These are phyloP conservation scores for Blastobotrys illinoisensis DNA, from an alignment of 1,139 yeast species.

Conservation along the genomic window DNA sequence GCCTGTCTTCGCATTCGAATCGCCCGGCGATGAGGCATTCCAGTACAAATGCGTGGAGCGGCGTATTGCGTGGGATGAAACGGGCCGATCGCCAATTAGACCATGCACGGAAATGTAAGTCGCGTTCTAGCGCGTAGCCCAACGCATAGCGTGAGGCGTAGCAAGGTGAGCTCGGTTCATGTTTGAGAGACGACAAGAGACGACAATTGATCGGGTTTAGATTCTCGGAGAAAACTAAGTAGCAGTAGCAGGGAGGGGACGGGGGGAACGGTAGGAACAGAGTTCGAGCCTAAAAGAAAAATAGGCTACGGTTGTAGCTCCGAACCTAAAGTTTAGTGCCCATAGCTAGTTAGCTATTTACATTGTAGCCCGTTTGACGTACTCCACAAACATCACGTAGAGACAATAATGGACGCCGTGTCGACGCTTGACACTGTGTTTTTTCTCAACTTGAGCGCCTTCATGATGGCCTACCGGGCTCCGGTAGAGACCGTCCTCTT, in stretches of 20 bases:
- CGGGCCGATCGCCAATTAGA: neutral
- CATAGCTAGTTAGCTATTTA: neutral
- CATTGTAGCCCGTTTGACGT: no score
- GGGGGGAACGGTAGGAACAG: no score
- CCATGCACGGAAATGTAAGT: neutral
- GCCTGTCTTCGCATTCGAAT: neutral
- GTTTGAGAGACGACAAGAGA: neutral
- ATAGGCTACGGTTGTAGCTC: no score
- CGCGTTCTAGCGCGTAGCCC: neutral
- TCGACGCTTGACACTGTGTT: constrained; percentile 16
- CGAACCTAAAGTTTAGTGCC: no score
- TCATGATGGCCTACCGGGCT: constrained; percentile 6
- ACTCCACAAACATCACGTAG: neutral
- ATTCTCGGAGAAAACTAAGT: no score
- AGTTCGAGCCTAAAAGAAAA: no score
- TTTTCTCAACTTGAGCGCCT: constrained; percentile 10
- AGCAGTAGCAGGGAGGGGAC: no score
- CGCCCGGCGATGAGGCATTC: neutral
- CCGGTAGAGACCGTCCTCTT: constrained; percentile 5
- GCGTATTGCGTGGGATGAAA: neutral
- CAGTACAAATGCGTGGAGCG: neutral
- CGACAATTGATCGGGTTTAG: neutral
- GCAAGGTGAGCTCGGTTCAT: neutral
- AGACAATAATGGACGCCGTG: constrained; percentile 17
- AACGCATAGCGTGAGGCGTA: neutral